Evolutionary conservation across 31 red algal genomes (phyloP).

Genomic region (Odonthalia washingtoniensis): DNA sequence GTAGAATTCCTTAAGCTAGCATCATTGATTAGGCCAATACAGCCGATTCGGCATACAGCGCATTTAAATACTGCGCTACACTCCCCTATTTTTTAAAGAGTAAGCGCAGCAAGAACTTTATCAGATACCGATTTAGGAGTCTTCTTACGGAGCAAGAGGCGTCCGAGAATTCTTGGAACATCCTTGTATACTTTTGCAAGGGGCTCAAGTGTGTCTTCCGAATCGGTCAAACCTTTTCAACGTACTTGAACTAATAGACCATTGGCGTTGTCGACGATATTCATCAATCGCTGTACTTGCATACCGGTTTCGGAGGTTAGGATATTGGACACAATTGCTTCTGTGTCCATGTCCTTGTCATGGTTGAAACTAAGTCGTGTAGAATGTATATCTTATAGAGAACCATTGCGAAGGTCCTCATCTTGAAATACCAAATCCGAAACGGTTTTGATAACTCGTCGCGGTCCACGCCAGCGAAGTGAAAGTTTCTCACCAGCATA

Average conservation of each 20-base stretch:
- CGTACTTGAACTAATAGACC: too few relatives aligned
- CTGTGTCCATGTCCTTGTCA: background rate
- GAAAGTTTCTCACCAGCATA: too few relatives aligned
- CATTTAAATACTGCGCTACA: too few relatives aligned
- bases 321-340: slow-evolving; percentile 26
- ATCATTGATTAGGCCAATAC: too few relatives aligned
- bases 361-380: slow-evolving; percentile 1
- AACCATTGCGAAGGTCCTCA: background rate
- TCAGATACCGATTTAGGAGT: background rate
- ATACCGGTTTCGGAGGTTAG: slow-evolving; percentile 1
- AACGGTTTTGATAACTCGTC: background rate
- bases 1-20: too few relatives aligned
- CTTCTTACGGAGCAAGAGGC: background rate
- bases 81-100: too few relatives aligned
- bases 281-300: too few relatives aligned
- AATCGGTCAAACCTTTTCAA: background rate
- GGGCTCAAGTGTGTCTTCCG: slow-evolving; percentile 1
- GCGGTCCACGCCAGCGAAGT: background rate
- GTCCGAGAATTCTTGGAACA: background rate
- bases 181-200: background rate
- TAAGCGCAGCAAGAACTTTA: too few relatives aligned
- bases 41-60: too few relatives aligned
- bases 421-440: slow-evolving; percentile 11
- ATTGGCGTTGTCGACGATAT: too few relatives aligned
- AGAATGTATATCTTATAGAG: background rate